A percentile compares a stretch with the other conserved stretches of the same genome.
These are phyloP conservation scores for apple (Malus domestica) DNA, from an alignment of 306 rosid genomes.

Conservation along the genomic window ASM211411v1 NC_041804.1:40971001-40971500, in stretches of 20 bases:
- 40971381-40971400: no score
- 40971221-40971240: slow-evolving; percentile 56
- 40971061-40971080: slow-evolving; percentile 52
- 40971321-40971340: no score
- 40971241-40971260: neutral
- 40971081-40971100: slow-evolving; percentile 48
- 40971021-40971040: slow-evolving; percentile 27
- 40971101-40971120: slow-evolving; percentile 8
- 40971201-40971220: slow-evolving; percentile 54
- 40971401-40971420: no score
- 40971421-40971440: no score
- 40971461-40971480: no score
- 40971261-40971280: neutral
- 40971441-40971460: no score
- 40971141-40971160: slow-evolving; percentile 8
- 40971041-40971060: slow-evolving; percentile 34
- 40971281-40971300: neutral
- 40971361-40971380: no score
- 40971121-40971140: slow-evolving; percentile 14
- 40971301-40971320: neutral
- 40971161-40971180: slow-evolving; percentile 51
- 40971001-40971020: slow-evolving; percentile 41
- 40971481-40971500: no score
- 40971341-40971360: no score
- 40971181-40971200: slow-evolving; percentile 73